phyloP scores from a whole-genome alignment of 2,329 filamentous ascomycete species.

The Cryphonectria nitschkei region DNA sequence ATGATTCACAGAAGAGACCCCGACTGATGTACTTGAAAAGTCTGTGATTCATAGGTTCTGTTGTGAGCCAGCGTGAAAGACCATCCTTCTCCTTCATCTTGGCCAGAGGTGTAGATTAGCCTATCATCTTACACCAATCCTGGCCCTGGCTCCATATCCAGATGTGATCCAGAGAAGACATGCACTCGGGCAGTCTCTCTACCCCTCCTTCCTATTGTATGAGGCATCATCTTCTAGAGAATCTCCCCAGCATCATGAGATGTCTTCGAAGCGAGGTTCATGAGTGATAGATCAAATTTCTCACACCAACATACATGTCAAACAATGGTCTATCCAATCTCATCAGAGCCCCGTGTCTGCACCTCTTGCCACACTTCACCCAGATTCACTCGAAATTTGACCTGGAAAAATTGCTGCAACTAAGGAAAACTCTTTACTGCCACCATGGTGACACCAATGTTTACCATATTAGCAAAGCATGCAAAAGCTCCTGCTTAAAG shows the following conservation, averaged over 20 bases:
- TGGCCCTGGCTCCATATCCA: background rate
- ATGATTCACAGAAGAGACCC: background rate
- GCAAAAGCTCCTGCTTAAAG: background rate
- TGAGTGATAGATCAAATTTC: background rate
- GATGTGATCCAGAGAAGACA: background rate
- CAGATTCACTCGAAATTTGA: background rate
- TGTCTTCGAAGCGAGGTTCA: background rate
- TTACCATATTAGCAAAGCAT: background rate
- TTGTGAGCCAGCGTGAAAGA: background rate
- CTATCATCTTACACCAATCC: conserved; percentile 19
- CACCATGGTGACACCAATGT: background rate
- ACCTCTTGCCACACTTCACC: background rate
- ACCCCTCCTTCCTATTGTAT: background rate
- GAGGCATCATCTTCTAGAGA: background rate
- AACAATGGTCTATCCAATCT: background rate
- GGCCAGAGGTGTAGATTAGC: background rate
- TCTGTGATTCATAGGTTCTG: background rate
- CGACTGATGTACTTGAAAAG: background rate
- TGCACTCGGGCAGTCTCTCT: background rate
- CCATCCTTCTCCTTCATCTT: background rate
- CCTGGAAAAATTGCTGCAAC: background rate
- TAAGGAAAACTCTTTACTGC: no score
- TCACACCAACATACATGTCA: background rate
- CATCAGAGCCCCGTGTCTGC: no score
- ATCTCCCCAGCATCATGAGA: background rate